Conservation (phyloP, 257 asterid species). For the Euphrasia confusa region DNA sequence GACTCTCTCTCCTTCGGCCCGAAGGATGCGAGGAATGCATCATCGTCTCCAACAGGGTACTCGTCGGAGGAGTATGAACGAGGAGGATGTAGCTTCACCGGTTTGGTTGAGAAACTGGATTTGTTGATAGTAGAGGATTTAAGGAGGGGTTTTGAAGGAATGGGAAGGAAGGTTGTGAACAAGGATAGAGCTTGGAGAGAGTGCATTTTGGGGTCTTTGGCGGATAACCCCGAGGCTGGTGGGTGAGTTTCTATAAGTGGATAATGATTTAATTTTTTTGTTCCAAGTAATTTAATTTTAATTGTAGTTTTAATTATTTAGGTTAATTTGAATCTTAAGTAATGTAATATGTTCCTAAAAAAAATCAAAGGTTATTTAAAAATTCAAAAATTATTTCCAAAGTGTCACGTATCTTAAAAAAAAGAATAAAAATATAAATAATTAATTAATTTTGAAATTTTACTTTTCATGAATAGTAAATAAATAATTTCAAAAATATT, state of each 20-base stretch:
- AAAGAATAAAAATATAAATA: too few relatives aligned
- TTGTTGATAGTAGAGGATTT: conserved; percentile 39
- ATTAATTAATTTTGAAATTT: too few relatives aligned
- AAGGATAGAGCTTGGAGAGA: conserved; percentile 50
- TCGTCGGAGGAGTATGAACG: conserved; percentile 67
- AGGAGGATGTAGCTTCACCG: conserved; percentile 24
- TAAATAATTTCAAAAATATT: too few relatives aligned
- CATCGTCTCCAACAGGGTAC: conserved; percentile 79
- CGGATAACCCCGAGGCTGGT: background rate
- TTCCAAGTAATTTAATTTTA: too few relatives aligned
- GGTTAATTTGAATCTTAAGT: too few relatives aligned
- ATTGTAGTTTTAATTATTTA: too few relatives aligned
- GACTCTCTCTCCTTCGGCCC: conserved; percentile 77
- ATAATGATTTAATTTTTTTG: conserved; percentile 16
- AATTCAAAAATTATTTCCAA: too few relatives aligned
- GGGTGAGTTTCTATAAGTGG: conserved; percentile 25
- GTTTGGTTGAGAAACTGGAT: conserved; percentile 21
- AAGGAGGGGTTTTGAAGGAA: conserved; percentile 58
- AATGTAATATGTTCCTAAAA: too few relatives aligned
- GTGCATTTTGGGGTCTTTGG: conserved; percentile 38
- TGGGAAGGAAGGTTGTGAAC: conserved; percentile 42
- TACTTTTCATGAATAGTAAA: too few relatives aligned
- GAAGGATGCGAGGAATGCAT: conserved; percentile 57
- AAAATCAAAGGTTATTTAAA: too few relatives aligned
- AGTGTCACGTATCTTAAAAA: too few relatives aligned